Evolutionary conservation across 176 grass and related monocot species (phyloP).

Genomic region (Oryza meridionalis): DNA sequence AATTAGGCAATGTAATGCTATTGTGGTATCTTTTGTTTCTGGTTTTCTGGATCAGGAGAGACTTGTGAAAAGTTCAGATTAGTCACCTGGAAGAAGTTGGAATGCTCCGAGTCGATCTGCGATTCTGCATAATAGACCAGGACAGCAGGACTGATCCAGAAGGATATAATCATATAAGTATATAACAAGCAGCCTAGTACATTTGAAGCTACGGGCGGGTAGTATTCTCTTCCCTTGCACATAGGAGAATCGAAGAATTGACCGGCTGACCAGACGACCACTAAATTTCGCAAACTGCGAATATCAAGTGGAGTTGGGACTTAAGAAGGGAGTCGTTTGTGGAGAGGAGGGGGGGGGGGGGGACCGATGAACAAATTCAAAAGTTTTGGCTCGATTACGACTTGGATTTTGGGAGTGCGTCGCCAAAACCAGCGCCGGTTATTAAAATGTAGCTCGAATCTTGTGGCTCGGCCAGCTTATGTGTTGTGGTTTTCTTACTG

Average conservation of each 20-base stretch:
- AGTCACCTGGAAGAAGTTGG: not conserved
- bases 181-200: not conserved
- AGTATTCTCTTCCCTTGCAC: not conserved
- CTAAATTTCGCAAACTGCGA: not conserved
- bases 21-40: not conserved
- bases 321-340: not conserved
- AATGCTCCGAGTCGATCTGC: too few relatives aligned
- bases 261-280: not conserved
- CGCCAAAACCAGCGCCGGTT: not conserved
- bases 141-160: not conserved
- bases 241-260: conserved; percentile 10
- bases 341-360: not conserved
- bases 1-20: not conserved
- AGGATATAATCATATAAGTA: not conserved
- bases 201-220: too few relatives aligned
- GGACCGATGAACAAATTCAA: not conserved
- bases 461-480: not conserved
- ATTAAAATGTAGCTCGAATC: not conserved
- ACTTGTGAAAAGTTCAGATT: not conserved
- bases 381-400: not conserved
- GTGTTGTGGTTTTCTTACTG: not conserved
- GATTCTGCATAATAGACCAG: not conserved
- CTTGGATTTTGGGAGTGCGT: not conserved
- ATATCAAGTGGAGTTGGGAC: not conserved
- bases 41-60: not conserved